These are phyloP conservation scores for Trapa bicornis DNA, from an alignment of 345 rosid genomes.

Conservation along the genomic window DNA sequence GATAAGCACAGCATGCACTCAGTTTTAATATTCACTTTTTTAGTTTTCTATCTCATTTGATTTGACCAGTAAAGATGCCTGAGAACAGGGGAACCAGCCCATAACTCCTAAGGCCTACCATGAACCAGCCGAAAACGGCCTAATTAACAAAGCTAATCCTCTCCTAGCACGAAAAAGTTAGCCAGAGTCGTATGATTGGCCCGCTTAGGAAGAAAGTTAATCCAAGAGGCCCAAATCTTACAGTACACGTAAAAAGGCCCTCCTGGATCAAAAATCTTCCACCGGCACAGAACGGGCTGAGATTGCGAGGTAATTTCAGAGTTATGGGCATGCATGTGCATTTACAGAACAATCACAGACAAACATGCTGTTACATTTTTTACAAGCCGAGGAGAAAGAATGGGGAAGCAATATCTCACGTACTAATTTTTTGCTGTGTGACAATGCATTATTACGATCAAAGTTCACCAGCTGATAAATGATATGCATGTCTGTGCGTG, in stretches of 20 bases:
- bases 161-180: too few relatives aligned
- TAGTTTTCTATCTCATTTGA: too few relatives aligned
- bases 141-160: too few relatives aligned
- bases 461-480: background rate
- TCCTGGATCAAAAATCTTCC: background rate
- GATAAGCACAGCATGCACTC: background rate
- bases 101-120: too few relatives aligned
- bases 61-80: too few relatives aligned
- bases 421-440: background rate
- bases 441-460: background rate
- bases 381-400: background rate
- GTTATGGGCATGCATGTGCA: background rate
- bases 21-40: too few relatives aligned
- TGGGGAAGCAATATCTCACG: background rate
- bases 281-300: background rate
- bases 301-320: background rate
- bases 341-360: background rate
- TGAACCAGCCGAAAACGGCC: too few relatives aligned
- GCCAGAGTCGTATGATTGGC: too few relatives aligned
- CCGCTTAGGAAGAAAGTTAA: background rate
- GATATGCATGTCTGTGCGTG: slow-evolving; percentile 3
- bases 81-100: too few relatives aligned
- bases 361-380: background rate
- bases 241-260: background rate
- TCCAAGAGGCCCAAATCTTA: background rate